Base-by-base conservation (phyloP, 768 basidiomycete species). In the Leccinum uliginosum region DNA sequence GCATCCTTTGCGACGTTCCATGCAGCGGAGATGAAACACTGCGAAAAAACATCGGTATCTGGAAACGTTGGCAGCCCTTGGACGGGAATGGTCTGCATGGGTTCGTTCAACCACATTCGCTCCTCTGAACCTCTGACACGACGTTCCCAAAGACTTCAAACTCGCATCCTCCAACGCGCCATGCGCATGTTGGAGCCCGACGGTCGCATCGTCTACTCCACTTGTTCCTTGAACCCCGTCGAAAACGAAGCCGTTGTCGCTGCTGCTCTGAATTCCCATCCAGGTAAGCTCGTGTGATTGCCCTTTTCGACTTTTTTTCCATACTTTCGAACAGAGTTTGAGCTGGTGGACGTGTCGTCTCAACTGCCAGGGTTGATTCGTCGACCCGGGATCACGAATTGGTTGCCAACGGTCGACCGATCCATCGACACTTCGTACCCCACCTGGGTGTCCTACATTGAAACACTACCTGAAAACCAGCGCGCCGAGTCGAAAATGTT, bases 221-320 rank as follows among this genome's bases (percentile, higher is more conserved):
- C 97, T 0, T 98, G 97, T 66, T 98, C 95, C 0, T 77, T 98
- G 62, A 98, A 98, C 70, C 97, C 97, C 1, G 81, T 93, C 12
- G 97, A 99, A 73, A 98, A 99, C 68, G 97, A 99, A 71, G 93
- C 97, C 8, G 96, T 98, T 59, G 77, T 98, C 32, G 88, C 91
- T 1, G 86, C 89, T 45, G 93, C 91, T 0, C 77, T 98, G 35
- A 83, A 82, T 57, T 71, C 78, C 1, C 83, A 87, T 58, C 80
- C 84, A 23, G 90, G 93, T 89, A 43, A 51, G 58, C 4, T 11
- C 29, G 1, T 21, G 19, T 8, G 14, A 26, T 24, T 0, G 8
- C 23, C 1, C 4, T 38, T 30, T 49, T 49, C 10, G 5, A 27
- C 27, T 19, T 6, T n/a, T 43, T 21, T 29, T 44, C 23, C 35